Percentiles rank a stretch among this genome's conserved stretches.
Conservation (phyloP, 495 filamentous ascomycete genomes). For the Hyaloscypha bicolor region DNA sequence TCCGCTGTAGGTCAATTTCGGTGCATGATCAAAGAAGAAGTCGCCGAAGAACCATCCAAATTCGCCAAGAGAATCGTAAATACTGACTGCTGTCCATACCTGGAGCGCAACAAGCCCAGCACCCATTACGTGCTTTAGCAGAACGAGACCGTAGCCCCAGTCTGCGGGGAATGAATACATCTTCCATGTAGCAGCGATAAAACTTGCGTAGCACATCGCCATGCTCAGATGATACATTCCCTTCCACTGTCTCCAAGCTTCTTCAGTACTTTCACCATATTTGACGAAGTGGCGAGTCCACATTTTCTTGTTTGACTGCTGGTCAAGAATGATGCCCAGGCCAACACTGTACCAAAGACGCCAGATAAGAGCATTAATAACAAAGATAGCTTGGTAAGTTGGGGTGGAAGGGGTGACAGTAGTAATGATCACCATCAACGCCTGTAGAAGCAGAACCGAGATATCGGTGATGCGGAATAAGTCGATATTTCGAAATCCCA, state of each 20-base stretch:
- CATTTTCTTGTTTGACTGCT: conserved; percentile 84
- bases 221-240: conserved; percentile 92
- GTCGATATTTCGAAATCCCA: conserved; percentile 84
- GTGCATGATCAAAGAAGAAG: conserved; percentile 89
- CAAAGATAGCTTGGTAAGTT: conserved; percentile 73
- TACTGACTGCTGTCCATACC: conserved; percentile 89
- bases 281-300: conserved; percentile 98
- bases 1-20: conserved; percentile 90
- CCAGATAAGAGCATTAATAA: conserved; percentile 78
- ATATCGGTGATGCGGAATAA: conserved; percentile 83
- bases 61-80: conserved; percentile 95
- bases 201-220: conserved; percentile 83
- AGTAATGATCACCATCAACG: conserved; percentile 73
- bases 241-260: conserved; percentile 99
- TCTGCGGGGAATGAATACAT: conserved; percentile 85
- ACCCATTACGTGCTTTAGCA: conserved; percentile 87
- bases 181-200: conserved; percentile 93
- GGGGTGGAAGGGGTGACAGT: conserved; percentile 76
- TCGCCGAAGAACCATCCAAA: conserved; percentile 99
- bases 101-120: conserved; percentile 81
- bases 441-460: conserved; percentile 71
- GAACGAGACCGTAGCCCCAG: conserved; percentile 80
- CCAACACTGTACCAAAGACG: conserved; percentile 92
- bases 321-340: conserved; percentile 79
- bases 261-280: conserved; percentile 83